A percentile compares a stretch with the other conserved stretches of the same genome.
These are phyloP conservation scores for Zygosaccharomyces bisporus DNA, from an alignment of 805 yeast species.

Conservation along the genomic window DNA sequence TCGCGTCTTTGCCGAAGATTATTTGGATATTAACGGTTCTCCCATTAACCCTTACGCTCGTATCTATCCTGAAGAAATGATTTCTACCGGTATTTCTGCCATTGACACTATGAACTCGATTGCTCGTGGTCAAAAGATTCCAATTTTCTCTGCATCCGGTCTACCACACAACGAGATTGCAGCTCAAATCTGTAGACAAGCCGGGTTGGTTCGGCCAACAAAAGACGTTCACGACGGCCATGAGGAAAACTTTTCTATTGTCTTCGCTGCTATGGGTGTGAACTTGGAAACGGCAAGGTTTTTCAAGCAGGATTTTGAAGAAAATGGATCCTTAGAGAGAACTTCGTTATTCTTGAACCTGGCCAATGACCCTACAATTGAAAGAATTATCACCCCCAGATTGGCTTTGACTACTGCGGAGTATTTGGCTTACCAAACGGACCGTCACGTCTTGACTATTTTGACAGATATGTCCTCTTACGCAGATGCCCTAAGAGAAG, in stretches of 20 bases:
- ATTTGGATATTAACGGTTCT: slow-evolving; percentile 96
- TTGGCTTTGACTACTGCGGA: slow-evolving; percentile 98
- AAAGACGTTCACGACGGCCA: slow-evolving; percentile 99
- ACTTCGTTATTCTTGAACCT: slow-evolving; percentile 93
- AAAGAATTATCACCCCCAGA: slow-evolving; percentile 98
- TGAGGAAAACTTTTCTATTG: slow-evolving; percentile 98
- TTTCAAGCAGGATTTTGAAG: slow-evolving; percentile 99
- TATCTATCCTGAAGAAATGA: slow-evolving; percentile 99
- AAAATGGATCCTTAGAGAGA: slow-evolving; percentile 97
- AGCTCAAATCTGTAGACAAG: slow-evolving; percentile 99
- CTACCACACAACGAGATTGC: slow-evolving; percentile 99
- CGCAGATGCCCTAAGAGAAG: slow-evolving; percentile 99
- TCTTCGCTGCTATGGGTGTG: slow-evolving; percentile 99
- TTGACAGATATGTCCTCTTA: slow-evolving; percentile 99
- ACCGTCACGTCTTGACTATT: slow-evolving; percentile 96
- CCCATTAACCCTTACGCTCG: slow-evolving; percentile 98
- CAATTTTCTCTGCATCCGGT: slow-evolving; percentile 98
- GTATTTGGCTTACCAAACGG: slow-evolving; percentile 97
- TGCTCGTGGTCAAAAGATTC: slow-evolving; percentile 99
- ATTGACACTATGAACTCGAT: slow-evolving; percentile 99
- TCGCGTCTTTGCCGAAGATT: slow-evolving; percentile 96
- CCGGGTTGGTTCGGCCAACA: slow-evolving; percentile 98
- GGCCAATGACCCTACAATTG: slow-evolving; percentile 99
- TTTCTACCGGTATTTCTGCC: slow-evolving; percentile 97
- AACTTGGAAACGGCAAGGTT: slow-evolving; percentile 97